These are phyloP conservation scores for Ophidiomyces ophidiicola DNA, from an alignment of 2,329 filamentous ascomycete genomes.

Conservation along the genomic window DNA sequence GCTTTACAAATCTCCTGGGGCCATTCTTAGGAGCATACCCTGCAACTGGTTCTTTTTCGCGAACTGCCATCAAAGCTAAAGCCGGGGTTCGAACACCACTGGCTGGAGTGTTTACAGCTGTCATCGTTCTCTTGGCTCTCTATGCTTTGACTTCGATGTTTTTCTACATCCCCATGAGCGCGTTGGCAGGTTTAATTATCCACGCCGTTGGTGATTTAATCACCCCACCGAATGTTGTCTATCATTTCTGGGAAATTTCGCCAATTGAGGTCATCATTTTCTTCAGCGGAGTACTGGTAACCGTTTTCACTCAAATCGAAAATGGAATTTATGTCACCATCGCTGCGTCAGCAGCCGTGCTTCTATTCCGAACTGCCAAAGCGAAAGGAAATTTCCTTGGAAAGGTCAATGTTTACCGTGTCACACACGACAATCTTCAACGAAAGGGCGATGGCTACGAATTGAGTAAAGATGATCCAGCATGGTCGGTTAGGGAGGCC, in stretches of 20 bases:
- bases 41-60: conserved; percentile 54
- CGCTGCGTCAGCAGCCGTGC: conserved; percentile 31
- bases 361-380: conserved; percentile 38
- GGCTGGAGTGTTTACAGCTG: conserved; percentile 49
- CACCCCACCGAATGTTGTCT: conserved; percentile 46
- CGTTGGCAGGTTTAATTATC: conserved; percentile 54
- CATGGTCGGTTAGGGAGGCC: conserved; percentile 25
- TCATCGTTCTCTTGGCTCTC: conserved; percentile 49
- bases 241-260: conserved; percentile 52
- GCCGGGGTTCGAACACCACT: conserved; percentile 51
- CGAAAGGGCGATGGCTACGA: conserved; percentile 15
- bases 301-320: conserved; percentile 41
- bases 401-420: conserved; percentile 14
- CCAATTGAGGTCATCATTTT: conserved; percentile 44
- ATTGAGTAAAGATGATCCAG: conserved; percentile 12
- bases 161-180: conserved; percentile 57
- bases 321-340: conserved; percentile 42
- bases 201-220: conserved; percentile 53
- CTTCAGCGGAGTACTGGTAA: conserved; percentile 49
- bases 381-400: conserved; percentile 41
- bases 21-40: conserved; percentile 54
- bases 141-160: conserved; percentile 50
- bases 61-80: conserved; percentile 55
- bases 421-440: conserved; percentile 15
- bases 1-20: conserved; percentile 51